Percentiles rank a stretch among this genome's conserved stretches.
These are phyloP conservation scores for Actinomucor elegans DNA, from an alignment of 371 early-diverging fungal species.

Conservation along the genomic window DNA sequence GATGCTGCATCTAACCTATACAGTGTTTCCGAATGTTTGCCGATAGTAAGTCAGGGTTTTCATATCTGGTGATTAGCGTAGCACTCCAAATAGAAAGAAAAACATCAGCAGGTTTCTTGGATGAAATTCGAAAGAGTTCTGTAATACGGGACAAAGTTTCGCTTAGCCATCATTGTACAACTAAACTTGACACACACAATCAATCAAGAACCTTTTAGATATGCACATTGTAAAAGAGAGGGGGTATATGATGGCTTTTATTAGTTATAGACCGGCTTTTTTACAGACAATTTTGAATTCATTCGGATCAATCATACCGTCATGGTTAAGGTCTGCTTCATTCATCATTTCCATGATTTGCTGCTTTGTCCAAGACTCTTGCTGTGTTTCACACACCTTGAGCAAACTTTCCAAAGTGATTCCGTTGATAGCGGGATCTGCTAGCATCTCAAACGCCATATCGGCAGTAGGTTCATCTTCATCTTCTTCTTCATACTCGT, in stretches of 20 bases:
- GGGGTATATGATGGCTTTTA: not conserved
- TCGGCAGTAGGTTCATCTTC: constrained; percentile 4
- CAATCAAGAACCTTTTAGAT: no score
- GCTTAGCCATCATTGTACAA: no score
- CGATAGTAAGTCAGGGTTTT: no score
- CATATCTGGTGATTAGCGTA: no score
- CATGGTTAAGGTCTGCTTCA: constrained; percentile 39
- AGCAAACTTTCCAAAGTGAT: constrained; percentile 33
- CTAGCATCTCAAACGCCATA: constrained; percentile 22
- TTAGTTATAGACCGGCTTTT: constrained; percentile 18
- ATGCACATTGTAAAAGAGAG: no score
- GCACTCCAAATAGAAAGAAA: no score
- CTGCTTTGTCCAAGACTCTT: constrained; percentile 26
- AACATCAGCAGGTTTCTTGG: no score
- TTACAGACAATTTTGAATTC: constrained; percentile 37
- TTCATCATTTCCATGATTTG: constrained; percentile 41
- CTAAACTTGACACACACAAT: no score
- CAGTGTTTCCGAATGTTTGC: no score
- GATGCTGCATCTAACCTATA: no score
- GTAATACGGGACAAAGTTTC: no score
- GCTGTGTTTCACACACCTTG: constrained; percentile 23
- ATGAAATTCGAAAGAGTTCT: no score
- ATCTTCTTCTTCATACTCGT: constrained; percentile 5
- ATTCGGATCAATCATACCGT: constrained; percentile 35
- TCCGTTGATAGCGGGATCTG: constrained; percentile 17